Evolutionary conservation across 1,139 yeast species (phyloP), one percentile per base, ranked within the genome.

Genomic region (Lodderomyces theae): DNA sequence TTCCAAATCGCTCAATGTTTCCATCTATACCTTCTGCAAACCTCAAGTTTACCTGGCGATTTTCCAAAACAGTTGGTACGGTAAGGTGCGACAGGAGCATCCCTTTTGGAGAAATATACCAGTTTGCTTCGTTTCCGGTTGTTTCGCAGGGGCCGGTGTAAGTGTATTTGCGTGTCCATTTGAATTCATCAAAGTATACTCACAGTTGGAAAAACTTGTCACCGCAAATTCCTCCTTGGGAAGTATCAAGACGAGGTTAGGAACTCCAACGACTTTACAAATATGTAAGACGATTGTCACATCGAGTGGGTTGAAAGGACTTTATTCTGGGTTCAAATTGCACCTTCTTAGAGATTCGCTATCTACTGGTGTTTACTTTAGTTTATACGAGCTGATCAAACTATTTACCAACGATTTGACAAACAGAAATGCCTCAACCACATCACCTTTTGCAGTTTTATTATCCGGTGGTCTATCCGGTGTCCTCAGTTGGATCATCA

Each of bases 391-490:
- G 56, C 74, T 87, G 1, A 69, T 79, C 50, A 85, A 85, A 56
- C 65, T 77, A 58, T 57, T 69, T 24, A 63, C 68, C 51, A 66
- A 69, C 42, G 50, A 49, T 5, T 38, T 68, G 15, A 60, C 71
- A 38, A 64, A 67, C 40, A 50, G 58, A 1, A 57, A 63, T 41
- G 60, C 68, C 3, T 40, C 52, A 1, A 43, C 50, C 17, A 51
- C 64, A 16, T 66, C 74, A 5, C 67, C 66, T 9, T 36, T 67
- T 5, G 61, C 75, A 1, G 63, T 72, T 17, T 50, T 69, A 4
- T 41, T 82, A 2, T 86, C 94, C 0, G 96, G 95, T n/a, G 95
- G 89, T 0, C 50, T 81, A 28, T 79, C 94, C 1, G 96, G 96
- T 1, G 76, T 82, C 10, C 61, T 81, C 13, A 74, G 88, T 38